Conservation (phyloP, 2,329 filamentous ascomycete genomes). For the Aaosphaeria arxii region DNA sequence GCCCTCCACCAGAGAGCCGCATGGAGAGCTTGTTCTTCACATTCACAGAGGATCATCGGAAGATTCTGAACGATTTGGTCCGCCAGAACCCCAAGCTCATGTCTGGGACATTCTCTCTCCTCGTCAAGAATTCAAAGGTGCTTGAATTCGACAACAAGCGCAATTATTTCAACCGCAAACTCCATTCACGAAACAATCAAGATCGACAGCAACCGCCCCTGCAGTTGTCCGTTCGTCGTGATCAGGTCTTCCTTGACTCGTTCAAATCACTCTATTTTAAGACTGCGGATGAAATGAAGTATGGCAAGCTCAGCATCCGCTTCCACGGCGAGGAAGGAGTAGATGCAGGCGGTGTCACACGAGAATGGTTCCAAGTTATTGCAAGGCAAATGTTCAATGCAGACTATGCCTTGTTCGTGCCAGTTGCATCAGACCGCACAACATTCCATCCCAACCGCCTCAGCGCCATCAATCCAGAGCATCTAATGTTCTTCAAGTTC, state of each 20-base stretch:
- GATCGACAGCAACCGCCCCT: constrained; percentile 72
- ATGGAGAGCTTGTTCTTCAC: constrained; percentile 94
- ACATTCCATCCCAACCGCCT: constrained; percentile 98
- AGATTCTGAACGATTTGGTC: constrained; percentile 96
- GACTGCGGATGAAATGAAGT: constrained; percentile 94
- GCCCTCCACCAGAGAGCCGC: constrained; percentile 72
- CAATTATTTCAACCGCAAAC: constrained; percentile 94
- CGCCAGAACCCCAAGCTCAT: constrained; percentile 96
- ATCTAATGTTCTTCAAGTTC: constrained; percentile 98
- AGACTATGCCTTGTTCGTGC: constrained; percentile 93
- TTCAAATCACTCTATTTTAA: constrained; percentile 99
- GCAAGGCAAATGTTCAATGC: constrained; percentile 98
- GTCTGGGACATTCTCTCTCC: constrained; percentile 93
- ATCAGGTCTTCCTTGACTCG: constrained; percentile 96
- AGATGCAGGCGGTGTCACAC: constrained; percentile 93
- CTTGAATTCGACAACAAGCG: constrained; percentile 99
- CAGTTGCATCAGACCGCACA: constrained; percentile 93
- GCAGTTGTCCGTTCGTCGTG: constrained; percentile 84
- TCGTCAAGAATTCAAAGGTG: constrained; percentile 98
- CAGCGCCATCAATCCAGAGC: constrained; percentile 91
- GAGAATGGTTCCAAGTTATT: constrained; percentile 99
- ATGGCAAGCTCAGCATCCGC: constrained; percentile 94
- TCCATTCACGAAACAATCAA: constrained; percentile 70
- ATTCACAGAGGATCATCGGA: constrained; percentile 96
- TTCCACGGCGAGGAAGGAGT: constrained; percentile 98